Conservation (phyloP, 129 eudicot genomes). For the Chrysanthemum seticuspe region DNA sequence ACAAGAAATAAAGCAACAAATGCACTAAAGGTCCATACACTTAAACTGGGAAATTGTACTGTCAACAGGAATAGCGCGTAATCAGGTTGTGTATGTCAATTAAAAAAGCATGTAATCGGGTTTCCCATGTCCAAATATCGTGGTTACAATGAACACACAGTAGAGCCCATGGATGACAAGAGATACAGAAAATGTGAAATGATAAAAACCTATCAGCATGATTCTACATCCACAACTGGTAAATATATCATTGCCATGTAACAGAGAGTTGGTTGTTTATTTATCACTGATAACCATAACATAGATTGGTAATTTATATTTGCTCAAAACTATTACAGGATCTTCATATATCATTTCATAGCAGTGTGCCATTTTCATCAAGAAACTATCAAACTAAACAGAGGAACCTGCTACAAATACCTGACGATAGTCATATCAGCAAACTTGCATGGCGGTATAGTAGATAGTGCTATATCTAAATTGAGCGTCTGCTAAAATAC, state of each 20-base stretch:
- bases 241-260: neutral
- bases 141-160: neutral
- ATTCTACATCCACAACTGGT: neutral
- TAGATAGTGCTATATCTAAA: neutral
- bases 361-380: neutral
- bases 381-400: neutral
- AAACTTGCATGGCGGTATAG: neutral
- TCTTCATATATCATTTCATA: neutral
- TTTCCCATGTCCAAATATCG: too few species aligned
- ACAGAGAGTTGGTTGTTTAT: neutral
- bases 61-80: neutral
- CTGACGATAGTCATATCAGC: neutral
- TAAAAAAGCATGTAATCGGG: too few species aligned
- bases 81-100: neutral
- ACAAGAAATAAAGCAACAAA: neutral
- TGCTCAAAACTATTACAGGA: neutral
- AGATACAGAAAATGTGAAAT: neutral
- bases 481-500: neutral
- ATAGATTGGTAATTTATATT: neutral
- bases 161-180: neutral
- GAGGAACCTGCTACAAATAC: neutral
- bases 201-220: neutral
- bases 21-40: too few species aligned
- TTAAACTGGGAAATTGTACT: neutral
- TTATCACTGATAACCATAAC: conserved; percentile 13